Conservation (phyloP, 2,329 filamentous ascomycete species). For the Colletotrichum acutatum region DNA sequence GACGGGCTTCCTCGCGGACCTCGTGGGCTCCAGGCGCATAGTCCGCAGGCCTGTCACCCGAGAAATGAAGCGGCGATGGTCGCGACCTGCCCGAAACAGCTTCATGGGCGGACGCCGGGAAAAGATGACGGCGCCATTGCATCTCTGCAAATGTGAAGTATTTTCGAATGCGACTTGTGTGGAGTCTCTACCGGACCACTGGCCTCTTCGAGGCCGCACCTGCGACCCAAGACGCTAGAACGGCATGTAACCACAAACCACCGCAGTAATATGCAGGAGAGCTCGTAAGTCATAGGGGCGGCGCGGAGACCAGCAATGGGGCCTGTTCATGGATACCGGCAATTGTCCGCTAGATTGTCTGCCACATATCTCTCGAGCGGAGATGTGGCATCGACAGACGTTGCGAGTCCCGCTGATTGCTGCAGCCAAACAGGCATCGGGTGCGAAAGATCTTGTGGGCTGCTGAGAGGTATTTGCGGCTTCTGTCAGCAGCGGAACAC, state of each 20-base stretch:
- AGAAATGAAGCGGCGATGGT: background rate
- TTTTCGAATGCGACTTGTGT: background rate
- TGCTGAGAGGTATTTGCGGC: background rate
- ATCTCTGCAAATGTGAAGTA: background rate
- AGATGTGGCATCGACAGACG: background rate
- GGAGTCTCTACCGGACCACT: conserved; percentile 19
- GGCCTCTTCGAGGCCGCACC: conserved; percentile 23
- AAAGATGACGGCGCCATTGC: background rate
- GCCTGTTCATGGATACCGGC: background rate
- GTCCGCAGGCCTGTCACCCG: background rate
- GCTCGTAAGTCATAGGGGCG: background rate
- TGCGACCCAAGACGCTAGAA: conserved; percentile 25
- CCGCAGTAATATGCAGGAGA: conserved; percentile 9
- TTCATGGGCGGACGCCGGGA: background rate
- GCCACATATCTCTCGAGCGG: background rate
- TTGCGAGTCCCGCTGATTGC: background rate
- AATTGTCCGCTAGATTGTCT: conserved; percentile 9
- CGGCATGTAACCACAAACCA: conserved; percentile 32
- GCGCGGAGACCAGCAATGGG: background rate
- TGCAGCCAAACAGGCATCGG: background rate
- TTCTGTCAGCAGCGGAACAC: background rate
- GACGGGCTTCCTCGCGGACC: background rate
- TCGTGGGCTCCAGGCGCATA: background rate
- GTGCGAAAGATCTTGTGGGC: background rate
- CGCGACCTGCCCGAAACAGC: conserved; percentile 7